Evolutionary conservation across 257 asterid species (phyloP).

Genomic region (Solanum appendiculatum): DNA sequence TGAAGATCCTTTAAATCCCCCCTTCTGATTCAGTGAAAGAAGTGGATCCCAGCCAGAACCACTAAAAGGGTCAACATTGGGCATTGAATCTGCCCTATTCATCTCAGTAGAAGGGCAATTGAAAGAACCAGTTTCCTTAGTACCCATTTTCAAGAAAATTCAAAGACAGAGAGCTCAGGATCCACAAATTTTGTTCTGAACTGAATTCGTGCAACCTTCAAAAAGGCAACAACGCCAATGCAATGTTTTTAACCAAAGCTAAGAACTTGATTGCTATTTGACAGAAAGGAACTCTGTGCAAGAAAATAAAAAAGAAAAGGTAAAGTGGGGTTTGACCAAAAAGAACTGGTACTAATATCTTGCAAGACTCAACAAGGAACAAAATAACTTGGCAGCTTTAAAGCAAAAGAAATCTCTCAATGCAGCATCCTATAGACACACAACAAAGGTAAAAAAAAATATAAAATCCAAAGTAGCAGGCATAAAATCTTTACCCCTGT

Average conservation of each 20-base stretch:
- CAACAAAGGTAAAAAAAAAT: constrained; percentile 36
- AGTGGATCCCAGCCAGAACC: constrained; percentile 67
- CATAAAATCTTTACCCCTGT: constrained; percentile 34
- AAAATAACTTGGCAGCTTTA: constrained; percentile 75
- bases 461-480: constrained; percentile 42
- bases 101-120: constrained; percentile 21
- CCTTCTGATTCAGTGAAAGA: constrained; percentile 42
- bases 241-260: constrained; percentile 17
- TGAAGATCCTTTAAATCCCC: constrained; percentile 33
- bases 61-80: constrained; percentile 29
- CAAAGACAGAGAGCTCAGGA: background rate
- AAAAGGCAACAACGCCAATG: constrained; percentile 5
- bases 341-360: constrained; percentile 33
- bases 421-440: constrained; percentile 34
- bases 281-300: constrained; percentile 1
- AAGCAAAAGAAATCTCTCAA: constrained; percentile 55
- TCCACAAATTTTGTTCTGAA: constrained; percentile 10
- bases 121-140: constrained; percentile 35
- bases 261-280: constrained; percentile 9
- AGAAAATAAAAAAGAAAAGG: constrained; percentile 25
- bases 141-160: constrained; percentile 32
- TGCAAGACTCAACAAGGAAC: constrained; percentile 82
- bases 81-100: constrained; percentile 14
- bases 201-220: constrained; percentile 15
- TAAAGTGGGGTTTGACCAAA: constrained; percentile 55